phyloP scores from a whole-genome alignment of 495 filamentous ascomycete genomes.

The Achaetomiella virescens region DNA sequence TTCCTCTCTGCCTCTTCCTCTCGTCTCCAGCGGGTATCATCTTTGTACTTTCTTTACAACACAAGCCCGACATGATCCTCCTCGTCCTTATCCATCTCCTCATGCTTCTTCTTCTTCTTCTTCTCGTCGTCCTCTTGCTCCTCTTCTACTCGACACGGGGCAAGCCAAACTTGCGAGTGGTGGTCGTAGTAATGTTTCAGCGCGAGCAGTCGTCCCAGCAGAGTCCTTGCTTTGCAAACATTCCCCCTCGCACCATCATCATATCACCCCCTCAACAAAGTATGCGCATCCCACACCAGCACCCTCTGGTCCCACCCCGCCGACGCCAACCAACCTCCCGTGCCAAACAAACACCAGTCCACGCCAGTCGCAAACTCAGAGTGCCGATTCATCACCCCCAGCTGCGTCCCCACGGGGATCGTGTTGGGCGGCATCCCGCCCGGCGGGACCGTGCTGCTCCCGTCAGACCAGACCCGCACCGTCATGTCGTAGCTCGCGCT shows the following conservation, averaged over 20 bases:
- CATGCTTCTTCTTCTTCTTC: too few species aligned
- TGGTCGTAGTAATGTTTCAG: too few species aligned
- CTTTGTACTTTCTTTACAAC: neutral
- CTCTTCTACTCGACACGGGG: too few species aligned
- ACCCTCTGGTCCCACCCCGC: constrained; percentile 90
- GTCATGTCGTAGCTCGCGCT: constrained; percentile 98
- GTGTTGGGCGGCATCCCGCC: constrained; percentile 18
- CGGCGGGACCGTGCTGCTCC: constrained; percentile 39
- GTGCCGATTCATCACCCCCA: constrained; percentile 85
- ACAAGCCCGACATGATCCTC: neutral
- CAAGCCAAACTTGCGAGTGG: too few species aligned
- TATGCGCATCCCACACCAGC: constrained; percentile 80
- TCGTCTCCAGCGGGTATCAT: constrained; percentile 13
- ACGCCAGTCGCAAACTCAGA: constrained; percentile 97
- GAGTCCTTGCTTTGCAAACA: too few species aligned
- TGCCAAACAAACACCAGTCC: constrained; percentile 95
- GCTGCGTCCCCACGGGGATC: constrained; percentile 53
- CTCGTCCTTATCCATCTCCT: constrained; percentile 8
- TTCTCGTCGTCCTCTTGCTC: too few species aligned
- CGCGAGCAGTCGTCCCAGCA: too few species aligned
- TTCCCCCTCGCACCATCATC: neutral
- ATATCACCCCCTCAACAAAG: constrained; percentile 27
- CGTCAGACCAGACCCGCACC: constrained; percentile 85
- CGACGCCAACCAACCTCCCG: constrained; percentile 91
- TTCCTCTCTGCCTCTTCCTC: neutral